Evolutionary conservation across 345 rosid species (phyloP).

Genomic region (Populus ilicifolia): DNA sequence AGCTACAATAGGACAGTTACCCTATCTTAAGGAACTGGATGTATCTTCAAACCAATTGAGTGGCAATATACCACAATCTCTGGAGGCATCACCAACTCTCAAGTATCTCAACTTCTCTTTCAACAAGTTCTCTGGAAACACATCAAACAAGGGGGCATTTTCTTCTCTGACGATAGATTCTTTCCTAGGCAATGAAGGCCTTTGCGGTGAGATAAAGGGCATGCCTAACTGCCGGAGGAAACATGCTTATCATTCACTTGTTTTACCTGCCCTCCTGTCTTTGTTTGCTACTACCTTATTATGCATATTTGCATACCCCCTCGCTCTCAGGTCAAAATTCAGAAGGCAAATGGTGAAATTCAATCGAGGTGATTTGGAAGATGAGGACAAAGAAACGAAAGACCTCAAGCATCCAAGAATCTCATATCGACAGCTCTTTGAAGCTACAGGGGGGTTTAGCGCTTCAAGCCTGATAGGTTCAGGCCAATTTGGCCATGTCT

Average conservation of each 20-base stretch:
- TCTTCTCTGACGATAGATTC: conserved; percentile 53
- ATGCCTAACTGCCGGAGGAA: conserved; percentile 59
- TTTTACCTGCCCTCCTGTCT: conserved; percentile 52
- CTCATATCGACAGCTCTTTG: conserved; percentile 59
- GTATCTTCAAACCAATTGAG: conserved; percentile 59
- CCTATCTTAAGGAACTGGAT: conserved; percentile 63
- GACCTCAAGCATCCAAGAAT: conserved; percentile 60
- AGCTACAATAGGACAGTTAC: conserved; percentile 59
- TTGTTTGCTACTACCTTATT: conserved; percentile 45
- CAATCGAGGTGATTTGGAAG: conserved; percentile 39
- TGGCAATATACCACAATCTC: conserved; percentile 58
- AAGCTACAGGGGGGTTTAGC: conserved; percentile 77
- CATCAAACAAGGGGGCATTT: conserved; percentile 63
- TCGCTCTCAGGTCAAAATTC: conserved; percentile 42
- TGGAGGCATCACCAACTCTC: conserved; percentile 60
- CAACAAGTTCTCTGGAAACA: conserved; percentile 62
- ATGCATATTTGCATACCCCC: conserved; percentile 44
- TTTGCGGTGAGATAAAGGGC: conserved; percentile 75
- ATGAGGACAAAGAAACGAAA: conserved; percentile 44
- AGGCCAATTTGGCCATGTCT: conserved; percentile 80
- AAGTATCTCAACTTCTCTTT: conserved; percentile 64
- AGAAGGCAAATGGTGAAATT: conserved; percentile 28
- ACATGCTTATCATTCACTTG: conserved; percentile 29
- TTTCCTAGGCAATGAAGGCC: conserved; percentile 58
- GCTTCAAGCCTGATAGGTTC: conserved; percentile 72